These are phyloP conservation scores for Panicum hallii DNA, from an alignment of 202 grass and related monocot genomes.

Conservation along the genomic window DNA sequence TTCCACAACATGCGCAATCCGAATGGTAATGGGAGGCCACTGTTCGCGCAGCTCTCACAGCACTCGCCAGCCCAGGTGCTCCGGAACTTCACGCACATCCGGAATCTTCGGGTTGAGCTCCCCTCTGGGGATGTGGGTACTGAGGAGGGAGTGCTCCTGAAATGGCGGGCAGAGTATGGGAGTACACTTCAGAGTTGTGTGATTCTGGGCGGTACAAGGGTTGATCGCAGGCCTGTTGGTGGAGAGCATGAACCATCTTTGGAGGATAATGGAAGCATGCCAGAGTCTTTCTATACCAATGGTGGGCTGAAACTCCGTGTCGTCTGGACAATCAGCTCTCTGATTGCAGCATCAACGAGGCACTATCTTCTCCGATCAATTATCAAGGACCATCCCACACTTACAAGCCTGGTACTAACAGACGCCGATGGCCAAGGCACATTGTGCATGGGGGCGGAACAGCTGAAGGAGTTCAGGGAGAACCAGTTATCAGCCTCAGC, in stretches of 20 bases:
- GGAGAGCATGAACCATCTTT: constrained; percentile 47
- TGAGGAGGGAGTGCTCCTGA: constrained; percentile 74
- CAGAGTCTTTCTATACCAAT: constrained; percentile 92
- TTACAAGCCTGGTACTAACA: constrained; percentile 72
- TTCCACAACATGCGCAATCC: constrained; percentile 70
- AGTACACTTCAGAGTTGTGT: constrained; percentile 87
- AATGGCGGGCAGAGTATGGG: constrained; percentile 89
- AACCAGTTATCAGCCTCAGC: constrained; percentile 70
- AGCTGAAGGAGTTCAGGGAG: constrained; percentile 89
- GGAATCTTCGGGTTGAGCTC: constrained; percentile 75
- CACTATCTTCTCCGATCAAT: constrained; percentile 90
- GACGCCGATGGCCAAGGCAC: constrained; percentile 90
- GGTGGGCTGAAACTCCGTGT: constrained; percentile 89
- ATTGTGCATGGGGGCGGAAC: constrained; percentile 73
- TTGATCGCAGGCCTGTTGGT: constrained; percentile 58
- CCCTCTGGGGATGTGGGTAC: constrained; percentile 76
- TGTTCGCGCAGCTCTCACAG: constrained; percentile 73
- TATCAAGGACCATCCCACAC: constrained; percentile 80
- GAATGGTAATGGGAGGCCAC: constrained; percentile 43
- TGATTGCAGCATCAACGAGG: constrained; percentile 87
- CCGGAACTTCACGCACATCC: constrained; percentile 63
- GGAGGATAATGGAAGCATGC: constrained; percentile 91
- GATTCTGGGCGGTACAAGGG: constrained; percentile 73
- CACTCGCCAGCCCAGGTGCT: constrained; percentile 85
- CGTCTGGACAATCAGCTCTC: constrained; percentile 91